Base-by-base conservation (phyloP, 192 early-diverging fungal genomes). In the Backusella circina region DNA sequence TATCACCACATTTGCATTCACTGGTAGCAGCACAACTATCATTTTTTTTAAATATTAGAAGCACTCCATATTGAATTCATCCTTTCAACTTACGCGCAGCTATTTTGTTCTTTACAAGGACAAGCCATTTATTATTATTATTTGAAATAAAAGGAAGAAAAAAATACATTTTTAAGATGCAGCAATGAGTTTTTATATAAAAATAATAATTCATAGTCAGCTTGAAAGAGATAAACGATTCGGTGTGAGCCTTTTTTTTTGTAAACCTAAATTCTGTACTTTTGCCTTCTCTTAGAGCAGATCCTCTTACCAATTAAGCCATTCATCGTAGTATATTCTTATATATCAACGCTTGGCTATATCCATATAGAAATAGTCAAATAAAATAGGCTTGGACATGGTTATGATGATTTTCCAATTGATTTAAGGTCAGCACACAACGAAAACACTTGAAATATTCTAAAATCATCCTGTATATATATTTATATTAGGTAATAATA, bases 1-100 rank as follows among this genome's bases (percentile, higher is more conserved):
- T 26, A 18, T 41, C 69, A 41, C 69, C 69, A 31, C 69, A 70
- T 16, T 23, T 70, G 1, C 69, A 70, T 23, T 70, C 69, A 13
- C n/a, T 15, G 31, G 41, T 26, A 31, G 26, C 26, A 47, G 69
- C 37, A 31, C 39, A 70, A 15, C 69, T 70, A 31, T 15, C 3
- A 9, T n/a, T 18, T 18, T 2, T 69, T n/a, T n/a, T n/a, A n/a
- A n/a, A 21, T 37, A 9, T 47, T 26, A 39, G 16, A 12, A 21
- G 13, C 18, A n/a, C 18, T 44, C 41, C 23, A 2, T 23, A 5
- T 38, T 23, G 7, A 23, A 12, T 1, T 1, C 10, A 13, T 30
- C 31, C 2, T 32, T 12, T 50, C 54, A 21, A 61, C 44, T 72
- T 57, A 72, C 71, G 9, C 18, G 71, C 71, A 70, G 23, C 33